Percentiles rank a stretch among this genome's conserved stretches.
These are phyloP conservation scores for Clohesyomyces aquaticus DNA, from an alignment of 495 filamentous ascomycete species.

Conservation along the genomic window DNA sequence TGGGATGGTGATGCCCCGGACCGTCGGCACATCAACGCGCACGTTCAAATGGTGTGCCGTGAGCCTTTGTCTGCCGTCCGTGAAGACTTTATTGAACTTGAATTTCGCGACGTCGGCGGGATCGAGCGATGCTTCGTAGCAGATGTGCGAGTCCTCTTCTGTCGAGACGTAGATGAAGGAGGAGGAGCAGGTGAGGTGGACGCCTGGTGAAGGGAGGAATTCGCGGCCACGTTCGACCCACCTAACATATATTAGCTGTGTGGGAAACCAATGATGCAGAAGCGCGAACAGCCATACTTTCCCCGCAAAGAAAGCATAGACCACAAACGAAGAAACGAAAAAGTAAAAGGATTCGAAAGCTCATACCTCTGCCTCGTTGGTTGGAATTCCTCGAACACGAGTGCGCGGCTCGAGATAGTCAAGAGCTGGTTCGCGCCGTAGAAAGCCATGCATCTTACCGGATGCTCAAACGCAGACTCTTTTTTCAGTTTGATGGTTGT, in stretches of 20 bases:
- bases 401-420: conserved; percentile 3
- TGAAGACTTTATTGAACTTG: conserved; percentile 42
- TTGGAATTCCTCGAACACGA: conserved; percentile 21
- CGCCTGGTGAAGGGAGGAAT: conserved; percentile 40
- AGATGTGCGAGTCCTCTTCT: conserved; percentile 42
- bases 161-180: conserved; percentile 46
- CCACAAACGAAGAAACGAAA: no score
- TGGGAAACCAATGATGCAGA: no score
- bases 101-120: not conserved
- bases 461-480: conserved; percentile 13
- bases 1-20: not conserved
- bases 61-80: conserved; percentile 22
- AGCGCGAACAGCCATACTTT: no score
- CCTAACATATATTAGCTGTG: conserved; percentile 23
- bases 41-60: conserved; percentile 27
- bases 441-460: conserved; percentile 27
- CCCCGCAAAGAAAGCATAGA: no score
- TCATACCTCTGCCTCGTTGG: conserved; percentile 7
- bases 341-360: not conserved
- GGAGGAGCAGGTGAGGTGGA: conserved; percentile 38
- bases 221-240: conserved; percentile 21
- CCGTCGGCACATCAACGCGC: not conserved
- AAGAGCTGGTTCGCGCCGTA: conserved; percentile 14
- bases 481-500: conserved; percentile 14
- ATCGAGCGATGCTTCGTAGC: conserved; percentile 47